Base-by-base conservation (phyloP, 805 yeast genomes). In the Isabelozyma gotoi region DNA sequence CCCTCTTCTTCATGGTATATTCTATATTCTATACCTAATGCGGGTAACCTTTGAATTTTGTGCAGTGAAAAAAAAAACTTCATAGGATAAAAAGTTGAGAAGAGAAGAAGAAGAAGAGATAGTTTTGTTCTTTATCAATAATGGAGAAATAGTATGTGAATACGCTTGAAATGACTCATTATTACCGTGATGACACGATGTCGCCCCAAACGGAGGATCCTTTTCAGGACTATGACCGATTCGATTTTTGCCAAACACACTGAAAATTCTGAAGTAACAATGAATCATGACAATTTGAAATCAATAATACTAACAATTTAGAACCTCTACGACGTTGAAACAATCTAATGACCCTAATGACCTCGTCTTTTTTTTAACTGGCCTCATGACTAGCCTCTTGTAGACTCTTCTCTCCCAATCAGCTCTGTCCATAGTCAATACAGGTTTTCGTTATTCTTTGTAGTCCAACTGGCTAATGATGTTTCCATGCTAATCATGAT, bases 121-220 rank as follows among this genome's bases (percentile, higher is more conserved):
- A n/a, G 12, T 10, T 24, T 24, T 24, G 12, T 24, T 24, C 29
- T 24, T 24, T 24, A 1, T 10, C 29, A 10, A 24, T 10, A 7
- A 4, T 24, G 12, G 8, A 10, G 29, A 24, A 24, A 24, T 18
- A 20, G 38, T 35, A 35, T 35, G 38, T 35, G 18, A 4, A 11
- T 33, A 16, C 35, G n/a, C 16, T n/a, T n/a, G n/a, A n/a, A 11
- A 14, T 12, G 16, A 8, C n/a, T 4, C 27, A 38, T 42, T 43
- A 42, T 55, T 59, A 49, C 48, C 33, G 50, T 80, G 85, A 81
- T 80, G 85, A 81, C 82, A 70, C 60, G 76, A 54, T 81, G 85
- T 81, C 85, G 85, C 85, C 85, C 85, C 85, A 81, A 73, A 71
- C 85, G 83, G 85, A 80, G 76, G 71, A 57, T 68, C 76, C 77